Evolutionary conservation across 768 basidiomycete species (phyloP).

Genomic region (Asterophora parasitica): DNA sequence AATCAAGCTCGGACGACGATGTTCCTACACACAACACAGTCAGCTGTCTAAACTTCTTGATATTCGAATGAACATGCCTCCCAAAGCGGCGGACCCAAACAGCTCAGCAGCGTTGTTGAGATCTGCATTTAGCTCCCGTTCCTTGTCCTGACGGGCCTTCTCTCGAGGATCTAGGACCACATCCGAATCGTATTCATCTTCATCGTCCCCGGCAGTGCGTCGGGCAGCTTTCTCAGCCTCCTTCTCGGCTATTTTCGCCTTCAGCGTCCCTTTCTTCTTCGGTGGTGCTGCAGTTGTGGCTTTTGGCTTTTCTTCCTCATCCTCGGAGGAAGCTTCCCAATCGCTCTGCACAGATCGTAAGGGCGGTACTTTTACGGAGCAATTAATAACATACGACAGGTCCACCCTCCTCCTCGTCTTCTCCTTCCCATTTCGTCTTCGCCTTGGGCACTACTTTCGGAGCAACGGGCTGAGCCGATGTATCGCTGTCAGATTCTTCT

Average conservation of each 20-base stretch:
- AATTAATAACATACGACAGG: constrained; percentile 58
- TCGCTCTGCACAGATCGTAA: constrained; percentile 59
- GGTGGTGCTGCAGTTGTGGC: constrained; percentile 56
- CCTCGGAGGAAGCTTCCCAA: constrained; percentile 85
- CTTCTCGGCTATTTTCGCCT: constrained; percentile 89
- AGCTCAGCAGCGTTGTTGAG: constrained; percentile 79
- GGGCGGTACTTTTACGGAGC: constrained; percentile 3
- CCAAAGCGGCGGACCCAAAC: constrained; percentile 65
- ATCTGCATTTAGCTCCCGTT: constrained; percentile 84
- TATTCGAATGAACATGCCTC: constrained; percentile 38
- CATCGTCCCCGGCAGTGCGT: constrained; percentile 35
- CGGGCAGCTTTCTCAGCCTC: constrained; percentile 66
- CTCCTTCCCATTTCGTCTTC: constrained; percentile 81
- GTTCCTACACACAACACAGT: constrained; percentile 40
- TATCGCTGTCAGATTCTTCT: constrained; percentile 36
- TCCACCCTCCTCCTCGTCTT: constrained; percentile 81
- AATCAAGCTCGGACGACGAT: constrained; percentile 63
- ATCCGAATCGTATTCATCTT: constrained; percentile 62
- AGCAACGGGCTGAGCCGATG: constrained; percentile 20
- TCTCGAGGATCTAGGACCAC: constrained; percentile 75
- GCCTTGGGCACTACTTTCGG: constrained; percentile 23
- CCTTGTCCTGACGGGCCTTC: constrained; percentile 71
- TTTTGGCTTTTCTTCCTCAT: constrained; percentile 55
- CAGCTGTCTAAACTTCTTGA: neutral
- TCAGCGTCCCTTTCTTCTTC: constrained; percentile 91